Conservation (phyloP, 2,329 filamentous ascomycete species). For the Coniochaeta sp. region DNA sequence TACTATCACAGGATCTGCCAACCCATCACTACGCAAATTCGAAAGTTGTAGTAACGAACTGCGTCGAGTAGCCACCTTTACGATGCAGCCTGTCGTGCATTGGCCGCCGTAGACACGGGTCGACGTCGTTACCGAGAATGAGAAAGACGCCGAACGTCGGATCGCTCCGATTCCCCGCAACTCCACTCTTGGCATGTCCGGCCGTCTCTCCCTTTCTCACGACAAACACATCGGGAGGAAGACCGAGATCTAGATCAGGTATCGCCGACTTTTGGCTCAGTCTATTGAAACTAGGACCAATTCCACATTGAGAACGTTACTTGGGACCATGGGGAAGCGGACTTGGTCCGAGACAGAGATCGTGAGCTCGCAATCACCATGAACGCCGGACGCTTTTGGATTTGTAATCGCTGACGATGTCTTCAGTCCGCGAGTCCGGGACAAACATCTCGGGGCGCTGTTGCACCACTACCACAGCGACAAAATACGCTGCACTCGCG, state of each 20-base stretch:
- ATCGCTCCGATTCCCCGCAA: neutral
- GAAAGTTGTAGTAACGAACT: neutral
- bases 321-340: neutral
- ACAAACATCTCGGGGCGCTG: neutral
- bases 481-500: neutral
- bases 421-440: neutral
- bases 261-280: neutral
- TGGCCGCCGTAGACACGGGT: neutral
- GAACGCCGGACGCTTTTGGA: neutral
- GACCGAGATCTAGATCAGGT: neutral
- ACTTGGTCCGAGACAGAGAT: neutral
- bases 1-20: neutral
- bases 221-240: neutral
- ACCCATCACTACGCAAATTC: neutral
- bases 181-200: neutral
- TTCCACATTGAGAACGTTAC: neutral
- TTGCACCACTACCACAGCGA: neutral
- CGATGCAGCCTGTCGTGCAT: neutral
- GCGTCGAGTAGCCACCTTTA: neutral
- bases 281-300: neutral
- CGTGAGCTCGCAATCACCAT: neutral
- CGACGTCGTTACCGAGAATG: neutral
- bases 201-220: neutral
- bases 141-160: neutral
- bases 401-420: neutral